phyloP scores from a whole-genome alignment of 352 stramenopile species.

The Nothophytophthora sp. region DNA sequence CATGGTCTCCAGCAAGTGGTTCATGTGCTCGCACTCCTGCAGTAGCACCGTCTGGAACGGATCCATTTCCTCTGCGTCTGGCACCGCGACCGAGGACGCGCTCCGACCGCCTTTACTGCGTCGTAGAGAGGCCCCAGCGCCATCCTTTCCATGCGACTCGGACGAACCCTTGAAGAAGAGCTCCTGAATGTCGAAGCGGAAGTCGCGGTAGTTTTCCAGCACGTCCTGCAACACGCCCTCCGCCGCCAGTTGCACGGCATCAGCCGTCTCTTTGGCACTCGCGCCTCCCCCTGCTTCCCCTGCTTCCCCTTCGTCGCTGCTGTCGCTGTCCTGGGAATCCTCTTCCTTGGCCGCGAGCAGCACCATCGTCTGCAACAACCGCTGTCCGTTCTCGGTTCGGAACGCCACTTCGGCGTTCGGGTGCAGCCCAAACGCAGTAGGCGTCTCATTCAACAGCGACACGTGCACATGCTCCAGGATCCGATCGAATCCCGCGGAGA shows the following conservation, averaged over 20 bases:
- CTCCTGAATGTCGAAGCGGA: conserved; percentile 84
- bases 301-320: conserved; percentile 40
- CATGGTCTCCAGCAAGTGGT: conserved; percentile 78
- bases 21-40: conserved; percentile 92
- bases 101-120: conserved; percentile 33
- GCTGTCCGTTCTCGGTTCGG: conserved; percentile 81
- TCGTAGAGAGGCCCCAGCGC: not conserved
- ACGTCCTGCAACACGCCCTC: conserved; percentile 91
- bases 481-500: conserved; percentile 68
- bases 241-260: conserved; percentile 77
- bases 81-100: conserved; percentile 34
- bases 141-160: conserved; percentile 27
- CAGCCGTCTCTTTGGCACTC: conserved; percentile 38
- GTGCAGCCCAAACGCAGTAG: conserved; percentile 90
- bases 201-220: conserved; percentile 87
- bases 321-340: conserved; percentile 25
- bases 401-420: conserved; percentile 95
- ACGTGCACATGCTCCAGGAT: conserved; percentile 91
- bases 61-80: conserved; percentile 75
- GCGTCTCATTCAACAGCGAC: conserved; percentile 78
- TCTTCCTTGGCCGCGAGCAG: conserved; percentile 62
- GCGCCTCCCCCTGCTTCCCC: conserved; percentile 5
- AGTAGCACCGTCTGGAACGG: conserved; percentile 91
- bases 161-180: conserved; percentile 64
- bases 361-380: conserved; percentile 80